These are phyloP conservation scores for Ascocoryne sarcoides DNA, from an alignment of 2,329 filamentous ascomycete species.

Conservation along the genomic window DNA sequence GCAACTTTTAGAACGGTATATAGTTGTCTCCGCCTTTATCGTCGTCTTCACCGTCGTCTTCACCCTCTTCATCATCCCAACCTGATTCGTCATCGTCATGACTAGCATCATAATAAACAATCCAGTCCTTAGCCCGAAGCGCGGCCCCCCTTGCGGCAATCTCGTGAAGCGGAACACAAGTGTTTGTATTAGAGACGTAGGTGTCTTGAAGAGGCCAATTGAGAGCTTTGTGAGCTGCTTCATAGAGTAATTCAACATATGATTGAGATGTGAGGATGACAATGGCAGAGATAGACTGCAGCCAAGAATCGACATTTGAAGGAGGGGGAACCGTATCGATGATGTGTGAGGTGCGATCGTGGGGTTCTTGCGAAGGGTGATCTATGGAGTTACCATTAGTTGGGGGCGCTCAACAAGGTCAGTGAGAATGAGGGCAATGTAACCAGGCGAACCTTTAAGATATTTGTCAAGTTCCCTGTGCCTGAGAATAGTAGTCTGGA, in stretches of 20 bases:
- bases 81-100: no score
- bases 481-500: no score
- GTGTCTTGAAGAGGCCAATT: not conserved
- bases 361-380: no score
- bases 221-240: not conserved
- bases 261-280: not conserved
- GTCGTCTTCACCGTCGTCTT: conserved; percentile 1
- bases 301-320: no score
- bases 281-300: not conserved
- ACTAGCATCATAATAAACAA: conserved; percentile 1
- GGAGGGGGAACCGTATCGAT: no score
- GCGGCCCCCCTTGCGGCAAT: conserved; percentile 9
- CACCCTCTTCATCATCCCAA: not conserved
- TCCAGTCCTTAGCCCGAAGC: conserved; percentile 7
- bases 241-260: not conserved
- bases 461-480: no score
- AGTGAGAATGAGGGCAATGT: no score
- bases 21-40: not conserved
- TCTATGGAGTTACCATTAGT: no score
- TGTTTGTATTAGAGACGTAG: not conserved
- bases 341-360: no score
- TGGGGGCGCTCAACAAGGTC: no score
- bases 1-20: no score
- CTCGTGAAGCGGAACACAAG: conserved; percentile 1
- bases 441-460: no score